Evolutionary conservation across 345 rosid species (phyloP).

Genomic region (Microcos paniculata): DNA sequence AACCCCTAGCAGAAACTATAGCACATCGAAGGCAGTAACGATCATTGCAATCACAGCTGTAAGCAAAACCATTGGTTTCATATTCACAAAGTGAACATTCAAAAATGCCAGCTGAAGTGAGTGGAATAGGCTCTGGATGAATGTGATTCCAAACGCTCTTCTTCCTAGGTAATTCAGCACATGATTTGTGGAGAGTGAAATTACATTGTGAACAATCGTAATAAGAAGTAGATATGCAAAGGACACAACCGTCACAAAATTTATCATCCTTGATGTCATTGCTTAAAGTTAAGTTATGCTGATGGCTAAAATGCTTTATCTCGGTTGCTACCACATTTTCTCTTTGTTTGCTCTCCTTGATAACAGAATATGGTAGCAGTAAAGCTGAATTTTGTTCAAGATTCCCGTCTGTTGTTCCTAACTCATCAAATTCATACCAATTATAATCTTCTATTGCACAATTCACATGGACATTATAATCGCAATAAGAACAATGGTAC

Average conservation of each 20-base stretch:
- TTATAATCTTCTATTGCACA: slow-evolving; percentile 14
- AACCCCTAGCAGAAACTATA: neutral
- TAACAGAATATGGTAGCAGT: too few relatives aligned
- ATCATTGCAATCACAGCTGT: too few relatives aligned
- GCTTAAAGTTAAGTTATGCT: too few relatives aligned
- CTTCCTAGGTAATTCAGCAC: slow-evolving; percentile 21
- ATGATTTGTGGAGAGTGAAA: slow-evolving; percentile 24
- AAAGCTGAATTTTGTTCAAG: too few relatives aligned
- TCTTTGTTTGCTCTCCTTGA: too few relatives aligned
- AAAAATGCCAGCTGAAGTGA: neutral
- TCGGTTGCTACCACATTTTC: too few relatives aligned
- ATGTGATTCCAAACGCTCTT: neutral
- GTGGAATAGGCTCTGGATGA: neutral
- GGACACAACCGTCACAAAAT: slow-evolving; percentile 24
- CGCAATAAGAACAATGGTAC: slow-evolving; percentile 11
- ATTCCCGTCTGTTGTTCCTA: too few relatives aligned
- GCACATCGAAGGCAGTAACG: neutral
- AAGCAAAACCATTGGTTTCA: too few relatives aligned
- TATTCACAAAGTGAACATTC: too few relatives aligned
- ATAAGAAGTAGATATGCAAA: slow-evolving; percentile 2
- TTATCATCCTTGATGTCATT: too few relatives aligned
- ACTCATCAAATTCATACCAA: too few relatives aligned
- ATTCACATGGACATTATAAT: slow-evolving; percentile 15
- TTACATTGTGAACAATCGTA: slow-evolving; percentile 21
- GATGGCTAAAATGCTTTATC: too few relatives aligned